Conservation (phyloP, 2,329 filamentous ascomycete species). For the Canariomyces notabilis region DNA sequence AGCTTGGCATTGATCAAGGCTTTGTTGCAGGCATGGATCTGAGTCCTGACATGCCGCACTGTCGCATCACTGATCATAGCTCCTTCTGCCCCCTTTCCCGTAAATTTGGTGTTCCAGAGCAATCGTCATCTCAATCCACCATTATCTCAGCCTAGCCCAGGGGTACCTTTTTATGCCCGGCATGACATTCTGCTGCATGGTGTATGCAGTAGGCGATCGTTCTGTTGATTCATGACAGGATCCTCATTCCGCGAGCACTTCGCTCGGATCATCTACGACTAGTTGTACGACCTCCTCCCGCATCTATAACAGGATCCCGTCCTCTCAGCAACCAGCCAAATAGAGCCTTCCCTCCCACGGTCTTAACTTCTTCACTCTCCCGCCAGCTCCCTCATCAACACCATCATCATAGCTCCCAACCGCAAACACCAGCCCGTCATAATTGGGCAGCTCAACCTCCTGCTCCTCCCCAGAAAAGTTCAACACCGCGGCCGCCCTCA, state of each 20-base stretch:
- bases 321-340: conserved; percentile 13
- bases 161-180: too few relatives aligned
- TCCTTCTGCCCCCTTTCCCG: not conserved
- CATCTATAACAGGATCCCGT: too few relatives aligned
- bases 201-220: too few relatives aligned
- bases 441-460: conserved; percentile 25
- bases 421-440: conserved; percentile 21
- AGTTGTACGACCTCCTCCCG: too few relatives aligned
- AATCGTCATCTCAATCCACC: too few relatives aligned
- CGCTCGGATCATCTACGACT: too few relatives aligned
- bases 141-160: too few relatives aligned
- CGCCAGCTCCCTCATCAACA: conserved; percentile 4
- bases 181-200: too few relatives aligned
- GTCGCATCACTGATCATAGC: not conserved
- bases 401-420: conserved; percentile 32
- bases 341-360: conserved; percentile 36
- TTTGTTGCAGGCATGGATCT: not conserved
- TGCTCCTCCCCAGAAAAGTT: conserved; percentile 41
- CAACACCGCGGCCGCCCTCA: conserved; percentile 33
- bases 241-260: too few relatives aligned
- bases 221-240: too few relatives aligned
- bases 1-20: not conserved
- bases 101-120: not conserved
- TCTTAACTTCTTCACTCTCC: conserved; percentile 22
- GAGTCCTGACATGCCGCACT: not conserved